A percentile compares a stretch with the other conserved stretches of the same genome.
Conservation (phyloP, 2,329 filamentous ascomycete species). For the Simplicillium sp. region DNA sequence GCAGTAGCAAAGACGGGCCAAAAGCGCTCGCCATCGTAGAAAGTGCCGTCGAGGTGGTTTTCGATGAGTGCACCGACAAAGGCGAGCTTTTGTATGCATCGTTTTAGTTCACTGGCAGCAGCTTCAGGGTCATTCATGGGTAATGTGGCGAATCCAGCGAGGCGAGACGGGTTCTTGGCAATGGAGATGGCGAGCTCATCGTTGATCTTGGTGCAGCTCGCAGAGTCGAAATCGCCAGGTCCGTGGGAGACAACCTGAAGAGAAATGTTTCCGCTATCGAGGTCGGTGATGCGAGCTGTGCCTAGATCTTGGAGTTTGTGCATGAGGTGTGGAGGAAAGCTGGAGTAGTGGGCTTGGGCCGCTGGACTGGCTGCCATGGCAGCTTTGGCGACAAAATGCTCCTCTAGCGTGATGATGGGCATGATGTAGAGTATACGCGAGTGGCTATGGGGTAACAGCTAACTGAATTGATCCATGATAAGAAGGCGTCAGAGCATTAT, state of each 20-base stretch:
- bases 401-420: slow-evolving; percentile 30
- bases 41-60: slow-evolving; percentile 15
- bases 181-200: slow-evolving; percentile 5
- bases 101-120: slow-evolving; percentile 18
- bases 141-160: slow-evolving; percentile 18
- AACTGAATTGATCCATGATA: too few species aligned
- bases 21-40: slow-evolving; percentile 18
- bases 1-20: slow-evolving; percentile 20
- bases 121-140: slow-evolving; percentile 18
- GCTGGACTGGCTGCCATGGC: slow-evolving; percentile 8
- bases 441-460: too few species aligned
- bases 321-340: slow-evolving; percentile 11
- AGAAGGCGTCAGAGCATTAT: too few species aligned
- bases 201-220: slow-evolving; percentile 14
- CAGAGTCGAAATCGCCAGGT: slow-evolving; percentile 4
- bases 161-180: slow-evolving; percentile 11
- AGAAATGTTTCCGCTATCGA: slow-evolving; percentile 15
- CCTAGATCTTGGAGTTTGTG: slow-evolving; percentile 14
- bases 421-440: not conserved
- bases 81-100: slow-evolving; percentile 17
- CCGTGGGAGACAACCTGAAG: slow-evolving; percentile 9
- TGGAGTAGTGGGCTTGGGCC: slow-evolving; percentile 11
- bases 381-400: slow-evolving; percentile 22
- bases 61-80: slow-evolving; percentile 23
- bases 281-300: slow-evolving; percentile 11